Evolutionary conservation across 345 rosid species (phyloP), one percentile per base, ranked within the genome.

Genomic region (Raphanus sativus): DNA sequence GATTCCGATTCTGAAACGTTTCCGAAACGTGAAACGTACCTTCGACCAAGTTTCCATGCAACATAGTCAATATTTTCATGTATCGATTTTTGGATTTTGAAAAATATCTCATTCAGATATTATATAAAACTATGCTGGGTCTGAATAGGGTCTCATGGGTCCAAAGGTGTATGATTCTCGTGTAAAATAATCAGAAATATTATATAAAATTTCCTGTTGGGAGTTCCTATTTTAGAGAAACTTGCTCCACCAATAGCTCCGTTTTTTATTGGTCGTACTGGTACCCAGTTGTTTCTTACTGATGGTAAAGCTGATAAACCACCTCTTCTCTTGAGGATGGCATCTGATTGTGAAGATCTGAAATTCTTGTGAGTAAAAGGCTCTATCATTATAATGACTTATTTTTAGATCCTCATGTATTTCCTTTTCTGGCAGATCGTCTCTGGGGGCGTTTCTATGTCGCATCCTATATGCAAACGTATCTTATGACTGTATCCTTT

Each of bases 401-500:
- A 62, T 28, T 13, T 30, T 29, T 65, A 67, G 66, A 48, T 63
- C 75, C 30, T 74, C 26, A 62, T 62, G 33, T 34, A 17, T 65
- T 78, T 54, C 54, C 0, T 30, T 10, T 0, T 28, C 56, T 76
- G 79, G 71, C 85, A 95, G 97, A 72, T 90, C 94, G 45, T 82
- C 99, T 58, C 85, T 95, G 70, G 91, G 94, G 77, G 86, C 90
- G 28, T 94, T 94, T 82, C 84, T 83, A 77, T 77, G 87, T 67
- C 91, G 98, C 64, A 87, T 83, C 60, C 30, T 89, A 32, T 94
- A 94, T 75, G 98, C 98, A 61, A 94, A 94, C 67, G 98, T 94
- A 64, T 92, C 99, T 67, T 95, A 90, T 74, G 99, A 95, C 86
- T 91, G 98, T 94, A 94, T 94, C 97, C 96, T 78, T 38, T 68